Evolutionary conservation across 2,329 filamentous ascomycete genomes (phyloP), one percentile per base, ranked within the genome.

Genomic region (Pyricularia pennisetigena): DNA sequence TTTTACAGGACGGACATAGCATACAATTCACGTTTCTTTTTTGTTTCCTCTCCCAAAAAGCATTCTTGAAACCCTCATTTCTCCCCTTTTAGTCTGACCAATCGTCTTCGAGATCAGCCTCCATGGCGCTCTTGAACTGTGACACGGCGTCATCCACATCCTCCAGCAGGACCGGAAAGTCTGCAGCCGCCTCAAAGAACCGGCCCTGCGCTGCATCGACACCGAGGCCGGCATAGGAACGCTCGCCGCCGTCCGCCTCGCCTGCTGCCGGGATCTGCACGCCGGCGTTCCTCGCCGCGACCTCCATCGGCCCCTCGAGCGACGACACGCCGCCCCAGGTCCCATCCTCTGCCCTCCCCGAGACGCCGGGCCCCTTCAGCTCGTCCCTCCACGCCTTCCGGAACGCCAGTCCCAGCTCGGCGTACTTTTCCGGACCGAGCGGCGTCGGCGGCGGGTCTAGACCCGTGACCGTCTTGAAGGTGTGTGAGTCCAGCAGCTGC

Each of bases 401-500:
- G 12, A 67, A 67, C n/a, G 49, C 35, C 41, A 67, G 12, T 2
- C 65, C 65, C 65, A 61, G 5, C 41, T 24, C 35, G 35, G 32
- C 26, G 49, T 59, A 67, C 23, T 26, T 67, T 4, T 57, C 41
- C n/a, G 49, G 14, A 6, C 30, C n/a, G 6, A 67, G 35, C 8
- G 65, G 65, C 5, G 65, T 67, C 24, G 49, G 35, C 14, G 65
- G 65, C 65, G 65, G 65, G 23, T 41, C 23, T 10, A 59, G 24
- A 0, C 65, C 65, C 12, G 65, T 67, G n/a, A 67, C 65, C 24
- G 16, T 20, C 24, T 49, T 26, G 41, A 67, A 67, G 65, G 65
- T 54, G 7, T 54, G 65, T 12, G 65, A 59, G 65, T 57, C 65
- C 24, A 67, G 65, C 41, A 67, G 65, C 41, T 67, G 65, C 26